Percentiles rank a stretch among this genome's conserved stretches.
phyloP scores from a whole-genome alignment of 2,329 filamentous ascomycete genomes.

The Blastomyces silverae region DNA sequence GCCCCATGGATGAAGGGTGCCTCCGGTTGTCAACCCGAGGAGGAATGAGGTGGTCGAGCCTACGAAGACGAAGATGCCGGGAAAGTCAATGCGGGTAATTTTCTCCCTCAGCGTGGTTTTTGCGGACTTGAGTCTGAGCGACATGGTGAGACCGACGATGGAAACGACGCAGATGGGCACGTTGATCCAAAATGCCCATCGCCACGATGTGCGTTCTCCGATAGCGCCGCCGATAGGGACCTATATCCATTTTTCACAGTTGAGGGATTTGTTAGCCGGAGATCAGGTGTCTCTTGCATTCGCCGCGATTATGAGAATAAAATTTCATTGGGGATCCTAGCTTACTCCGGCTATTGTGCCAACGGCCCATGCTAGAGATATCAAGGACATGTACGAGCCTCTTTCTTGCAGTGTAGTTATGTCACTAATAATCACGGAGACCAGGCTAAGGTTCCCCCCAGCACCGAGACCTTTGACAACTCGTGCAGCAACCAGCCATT shows the following conservation, averaged over 20 bases:
- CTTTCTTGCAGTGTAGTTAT: constrained; percentile 43
- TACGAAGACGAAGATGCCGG: constrained; percentile 29
- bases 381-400: constrained; percentile 43
- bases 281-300: not conserved
- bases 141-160: constrained; percentile 45
- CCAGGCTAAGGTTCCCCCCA: constrained; percentile 44
- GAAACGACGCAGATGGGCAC: constrained; percentile 46
- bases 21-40: constrained; percentile 30
- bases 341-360: constrained; percentile 23
- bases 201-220: constrained; percentile 42
- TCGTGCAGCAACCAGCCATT: constrained; percentile 44
- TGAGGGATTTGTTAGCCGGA: not conserved
- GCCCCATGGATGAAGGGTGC: constrained; percentile 28
- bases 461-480: constrained; percentile 47
- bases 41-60: constrained; percentile 28
- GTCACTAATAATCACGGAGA: constrained; percentile 47
- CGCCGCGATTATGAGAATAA: constrained; percentile 18
- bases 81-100: constrained; percentile 33
- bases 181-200: constrained; percentile 54
- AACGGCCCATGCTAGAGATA: constrained; percentile 44
- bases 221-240: constrained; percentile 26
- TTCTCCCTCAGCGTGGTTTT: constrained; percentile 49
- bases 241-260: constrained; percentile 4
- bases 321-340: not conserved
- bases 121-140: constrained; percentile 25